Conservation (phyloP, 2,329 filamentous ascomycete species). For the Colletotrichum sp. region DNA sequence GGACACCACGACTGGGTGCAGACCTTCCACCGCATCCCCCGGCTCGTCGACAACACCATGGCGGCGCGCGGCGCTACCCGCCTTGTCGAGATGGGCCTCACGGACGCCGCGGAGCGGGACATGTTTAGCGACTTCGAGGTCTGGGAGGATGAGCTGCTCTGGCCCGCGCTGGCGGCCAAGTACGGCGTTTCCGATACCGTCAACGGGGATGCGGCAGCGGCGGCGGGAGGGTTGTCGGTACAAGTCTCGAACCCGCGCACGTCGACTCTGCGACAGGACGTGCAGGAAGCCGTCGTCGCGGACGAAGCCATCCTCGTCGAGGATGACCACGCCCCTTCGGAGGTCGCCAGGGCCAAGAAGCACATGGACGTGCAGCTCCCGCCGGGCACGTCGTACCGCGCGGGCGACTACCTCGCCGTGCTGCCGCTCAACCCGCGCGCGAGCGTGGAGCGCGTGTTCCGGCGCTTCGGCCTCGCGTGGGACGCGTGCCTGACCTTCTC, state of each 20-base stretch:
- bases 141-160: conserved; percentile 66
- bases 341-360: conserved; percentile 60
- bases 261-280: conserved; percentile 63
- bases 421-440: conserved; percentile 72
- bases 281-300: conserved; percentile 63
- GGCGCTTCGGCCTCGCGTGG: conserved; percentile 70
- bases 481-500: conserved; percentile 70
- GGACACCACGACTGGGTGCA: conserved; percentile 60
- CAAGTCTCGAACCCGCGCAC: conserved; percentile 60
- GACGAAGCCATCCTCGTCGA: conserved; percentile 51
- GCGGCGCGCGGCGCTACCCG: conserved; percentile 37
- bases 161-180: conserved; percentile 53
- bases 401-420: conserved; percentile 79
- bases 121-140: conserved; percentile 72
- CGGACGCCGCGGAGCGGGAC: conserved; percentile 67
- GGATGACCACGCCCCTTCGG: background rate
- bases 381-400: conserved; percentile 67
- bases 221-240: conserved; percentile 43
- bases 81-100: conserved; percentile 53
- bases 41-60: conserved; percentile 61
- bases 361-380: conserved; percentile 74
- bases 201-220: conserved; percentile 11
- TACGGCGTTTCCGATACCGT: conserved; percentile 50
- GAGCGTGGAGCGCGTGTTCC: conserved; percentile 67
- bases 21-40: conserved; percentile 74